Base-by-base conservation (phyloP, 495 filamentous ascomycete species). In the Talaromyces nanjingensis region DNA sequence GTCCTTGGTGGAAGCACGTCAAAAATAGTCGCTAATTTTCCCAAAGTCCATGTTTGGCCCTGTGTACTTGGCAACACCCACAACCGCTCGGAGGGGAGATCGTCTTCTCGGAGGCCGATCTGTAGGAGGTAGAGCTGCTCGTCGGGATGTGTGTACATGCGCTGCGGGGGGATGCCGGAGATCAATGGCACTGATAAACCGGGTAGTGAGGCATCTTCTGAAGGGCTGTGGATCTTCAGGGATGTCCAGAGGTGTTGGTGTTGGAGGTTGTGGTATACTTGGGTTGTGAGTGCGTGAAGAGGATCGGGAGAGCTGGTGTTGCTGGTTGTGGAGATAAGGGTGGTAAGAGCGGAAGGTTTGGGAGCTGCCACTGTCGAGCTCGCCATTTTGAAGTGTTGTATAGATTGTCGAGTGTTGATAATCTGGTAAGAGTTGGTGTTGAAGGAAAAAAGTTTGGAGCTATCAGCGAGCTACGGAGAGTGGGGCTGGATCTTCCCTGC, bases 141-240 rank as follows among this genome's bases (percentile, higher is more conserved):
- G 73, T 97, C 94, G 6, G 94, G 94, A 73, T 98, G 93, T 60
- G 90, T 83, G 76, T 98, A 98, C 24, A 96, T 82, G 6, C 86
- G 84, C 58, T 89, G 84, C 6, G 94, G 92, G 7, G 94, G 93
- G n/a, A 96, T 80, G 5, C 94, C 94, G 5, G 91, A 91, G 57
- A 98, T 80, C 65, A 98, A 73, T 2, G 86, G 88, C 39, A 87
- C 78, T 6, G 82, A 80, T 4, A 87, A 6, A 68, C 61, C 27
- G 77, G 68, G 1, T 80, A 80, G 65, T 67, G 61, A 54, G 71
- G 59, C 34, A 53, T 34, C 39, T 68, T 71, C 60, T 59, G 72
- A 62, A n/a, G 80, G 71, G 0, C 82, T 82, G 67, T 76, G 74
- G 18, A 82, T 83, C 58, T 81, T 73, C 49, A 96, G 80, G 18